A percentile compares a stretch with the other conserved stretches of the same genome.
These are phyloP conservation scores for Polyplosphaeria fusca DNA, from an alignment of 495 filamentous ascomycete species.

Conservation along the genomic window DNA sequence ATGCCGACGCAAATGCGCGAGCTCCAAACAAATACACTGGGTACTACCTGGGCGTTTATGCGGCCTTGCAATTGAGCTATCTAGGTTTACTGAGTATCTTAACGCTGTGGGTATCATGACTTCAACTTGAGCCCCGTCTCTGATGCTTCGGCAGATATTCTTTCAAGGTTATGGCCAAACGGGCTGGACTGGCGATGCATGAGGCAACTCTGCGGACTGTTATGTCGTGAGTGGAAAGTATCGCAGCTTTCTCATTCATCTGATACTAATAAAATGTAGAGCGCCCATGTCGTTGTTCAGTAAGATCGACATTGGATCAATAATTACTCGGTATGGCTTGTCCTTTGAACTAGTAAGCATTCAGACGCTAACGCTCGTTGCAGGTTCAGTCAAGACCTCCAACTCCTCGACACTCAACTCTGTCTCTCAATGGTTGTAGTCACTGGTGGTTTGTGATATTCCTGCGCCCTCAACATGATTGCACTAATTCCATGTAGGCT, in stretches of 20 bases:
- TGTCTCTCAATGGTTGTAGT: slow-evolving; percentile 24
- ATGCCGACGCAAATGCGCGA: not conserved
- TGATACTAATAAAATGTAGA: not conserved
- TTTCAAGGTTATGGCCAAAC: not conserved
- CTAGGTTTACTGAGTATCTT: not conserved
- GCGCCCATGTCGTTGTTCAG: slow-evolving; percentile 20
- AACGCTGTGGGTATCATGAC: not conserved
- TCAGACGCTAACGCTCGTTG: not conserved
- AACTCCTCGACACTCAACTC: slow-evolving; percentile 57
- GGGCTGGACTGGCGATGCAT: slow-evolving; percentile 1
- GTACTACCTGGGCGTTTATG: slow-evolving; percentile 13
- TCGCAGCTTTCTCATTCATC: not conserved
- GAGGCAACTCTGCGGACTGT: slow-evolving; percentile 1
- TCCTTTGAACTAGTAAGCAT: too few relatives aligned
- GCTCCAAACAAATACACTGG: not conserved
- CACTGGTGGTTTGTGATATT: not conserved
- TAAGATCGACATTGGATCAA: slow-evolving; percentile 15
- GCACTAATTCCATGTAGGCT: too few relatives aligned
- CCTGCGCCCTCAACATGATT: not conserved
- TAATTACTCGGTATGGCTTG: slow-evolving; percentile 14
- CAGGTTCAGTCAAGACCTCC: slow-evolving; percentile 61
- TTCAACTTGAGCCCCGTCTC: not conserved
- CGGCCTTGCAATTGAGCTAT: not conserved
- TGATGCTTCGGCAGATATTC: not conserved
- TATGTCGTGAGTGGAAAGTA: not conserved